Conservation (phyloP, 306 rosid genomes). For the Senna siamea region DNA sequence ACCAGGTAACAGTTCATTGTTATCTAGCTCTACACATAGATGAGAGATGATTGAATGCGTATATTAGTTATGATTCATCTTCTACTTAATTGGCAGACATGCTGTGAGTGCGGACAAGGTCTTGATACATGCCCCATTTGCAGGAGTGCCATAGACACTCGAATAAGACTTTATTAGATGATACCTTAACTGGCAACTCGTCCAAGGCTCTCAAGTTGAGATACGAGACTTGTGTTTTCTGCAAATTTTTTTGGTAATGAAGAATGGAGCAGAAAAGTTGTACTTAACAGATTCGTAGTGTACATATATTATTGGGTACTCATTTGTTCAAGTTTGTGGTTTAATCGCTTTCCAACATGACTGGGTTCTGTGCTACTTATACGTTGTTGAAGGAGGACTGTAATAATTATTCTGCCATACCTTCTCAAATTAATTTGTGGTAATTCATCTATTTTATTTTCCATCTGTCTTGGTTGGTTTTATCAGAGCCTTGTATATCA, state of each 20-base stretch:
- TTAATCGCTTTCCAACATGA: background rate
- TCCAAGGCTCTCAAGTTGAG: constrained; percentile 30
- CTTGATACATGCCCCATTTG: constrained; percentile 87
- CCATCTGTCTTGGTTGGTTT: constrained; percentile 1
- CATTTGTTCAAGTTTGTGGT: constrained; percentile 28
- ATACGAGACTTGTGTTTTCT: constrained; percentile 24
- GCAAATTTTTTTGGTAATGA: constrained; percentile 28
- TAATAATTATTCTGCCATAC: background rate
- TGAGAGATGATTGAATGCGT: constrained; percentile 23
- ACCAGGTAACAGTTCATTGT: constrained; percentile 64
- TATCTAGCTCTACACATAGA: constrained; percentile 6
- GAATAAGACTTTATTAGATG: constrained; percentile 77
- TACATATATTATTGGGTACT: constrained; percentile 49
- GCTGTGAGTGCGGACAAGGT: constrained; percentile 85
- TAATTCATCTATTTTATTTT: constrained; percentile 33
- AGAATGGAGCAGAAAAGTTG: constrained; percentile 20
- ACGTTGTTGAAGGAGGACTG: background rate
- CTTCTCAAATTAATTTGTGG: constrained; percentile 11
- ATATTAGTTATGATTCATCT: background rate
- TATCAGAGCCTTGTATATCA: background rate
- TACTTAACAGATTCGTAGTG: constrained; percentile 39
- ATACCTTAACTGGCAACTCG: constrained; percentile 23
- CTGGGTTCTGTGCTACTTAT: background rate
- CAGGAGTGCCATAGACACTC: constrained; percentile 65
- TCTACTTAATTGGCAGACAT: constrained; percentile 64